Evolutionary conservation across 1,284 basidiomycete species (phyloP), one percentile per base, ranked within the genome.

Genomic region (Pascua guehoae): DNA sequence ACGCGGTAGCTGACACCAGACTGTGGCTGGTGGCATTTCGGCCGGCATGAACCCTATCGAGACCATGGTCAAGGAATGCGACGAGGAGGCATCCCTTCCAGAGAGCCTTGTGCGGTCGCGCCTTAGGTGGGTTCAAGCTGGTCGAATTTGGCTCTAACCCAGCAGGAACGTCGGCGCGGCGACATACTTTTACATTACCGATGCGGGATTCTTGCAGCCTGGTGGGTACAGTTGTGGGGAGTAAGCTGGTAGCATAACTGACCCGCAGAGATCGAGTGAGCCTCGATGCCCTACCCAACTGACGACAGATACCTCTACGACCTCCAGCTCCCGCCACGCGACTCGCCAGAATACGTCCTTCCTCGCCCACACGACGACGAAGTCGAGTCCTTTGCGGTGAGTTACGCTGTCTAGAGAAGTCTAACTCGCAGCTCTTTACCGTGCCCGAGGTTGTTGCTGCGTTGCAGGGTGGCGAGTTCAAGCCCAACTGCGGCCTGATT

Each of bases 331-430:
- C 89, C 89, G 0, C 60, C 79, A 2, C 78, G 76, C 47, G 68
- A 80, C 24, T 71, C 68, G 12, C 41, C 68, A 12, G 71, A 74
- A 41, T 75, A 89, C 61, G 77, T 81, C 51, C 55, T 63, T 43
- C 89, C 90, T 0, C 81, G 80, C 48, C 93, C 93, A 0, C 81
- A 85, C 41, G 95, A 98, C 65, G 92, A 89, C 38, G 95, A 98
- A 73, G 94, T 97, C 5, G 91, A 96, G 70, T 87, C 83, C 1
- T 98, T 97, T 67, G 58, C 62, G 16, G 70, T 75, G 49, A 57
- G 70, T 62, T 15, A 14, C n/a, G n/a, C n/a, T n/a, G n/a, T n/a
- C n/a, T n/a, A n/a, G n/a, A n/a, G n/a, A n/a, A n/a, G n/a, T n/a
- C 41, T 54, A n/a, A 51, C 55, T 9, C 45, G 7, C 58, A 77